Evolutionary conservation across 2,329 filamentous ascomycete species (phyloP), one percentile per base, ranked within the genome.

Genomic region (Aspergillus cejpii): DNA sequence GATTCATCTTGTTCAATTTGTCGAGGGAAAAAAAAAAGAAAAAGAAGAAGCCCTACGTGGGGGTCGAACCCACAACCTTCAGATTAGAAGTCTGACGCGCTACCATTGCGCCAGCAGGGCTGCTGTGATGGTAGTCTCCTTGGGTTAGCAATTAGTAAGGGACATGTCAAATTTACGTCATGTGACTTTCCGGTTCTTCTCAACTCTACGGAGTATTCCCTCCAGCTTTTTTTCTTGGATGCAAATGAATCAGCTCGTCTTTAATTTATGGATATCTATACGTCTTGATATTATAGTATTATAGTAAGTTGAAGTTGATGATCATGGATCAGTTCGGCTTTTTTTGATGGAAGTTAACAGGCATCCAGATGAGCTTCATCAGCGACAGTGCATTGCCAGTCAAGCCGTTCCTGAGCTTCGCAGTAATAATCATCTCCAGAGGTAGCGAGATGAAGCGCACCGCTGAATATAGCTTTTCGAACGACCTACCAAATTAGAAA

Each of bases 401-500:
- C 61, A 61, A 0, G 62, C 61, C 1, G 61, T 63, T 2, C 47
- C 57, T 5, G 63, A 65, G 23, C 37, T 62, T 17, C 62, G 61
- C 6, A 53, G 55, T 7, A 55, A 65, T 19, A 61, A 51, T 0
- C 61, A 65, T 37, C 49, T 65, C 47, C 63, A 65, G 34, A 58
- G 63, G 24, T 62, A 64, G 3, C 63, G 65, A 47, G 63, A 65
- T 36, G 63, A 65, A 39, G 62, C 63, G 4, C 63, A 65, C 34
- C 49, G 60, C 63, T 0, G 63, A 65, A 48, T 62, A 65, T 43
- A 64, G 62, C 31, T 65, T 65, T 65, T 65, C 26, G 63, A 63
- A 36, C 56, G 62, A 3, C 63, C 63, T 1, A 65, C 62, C 0
- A 65, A 64, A 37, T 52, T 65, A 8, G 63, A 65, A 43, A 65